Evolutionary conservation across 2,329 filamentous ascomycete species (phyloP).

Genomic region (Colletotrichum destructivum): DNA sequence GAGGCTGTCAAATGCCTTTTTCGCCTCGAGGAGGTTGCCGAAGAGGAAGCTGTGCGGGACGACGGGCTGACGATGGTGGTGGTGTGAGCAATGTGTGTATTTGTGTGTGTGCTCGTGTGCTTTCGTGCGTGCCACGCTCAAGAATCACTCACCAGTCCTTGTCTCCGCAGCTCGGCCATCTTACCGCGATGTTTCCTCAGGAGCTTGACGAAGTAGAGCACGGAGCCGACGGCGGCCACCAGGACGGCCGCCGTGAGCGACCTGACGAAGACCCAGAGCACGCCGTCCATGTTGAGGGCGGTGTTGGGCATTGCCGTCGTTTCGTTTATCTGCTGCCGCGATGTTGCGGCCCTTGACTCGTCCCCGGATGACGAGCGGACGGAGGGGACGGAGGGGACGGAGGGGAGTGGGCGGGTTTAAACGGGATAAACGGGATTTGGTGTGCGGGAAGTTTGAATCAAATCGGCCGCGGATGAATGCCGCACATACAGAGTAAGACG

Average conservation of each 20-base stretch:
- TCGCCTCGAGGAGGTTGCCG: constrained; percentile 51
- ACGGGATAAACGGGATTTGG: not conserved
- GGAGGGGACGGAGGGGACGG: not conserved
- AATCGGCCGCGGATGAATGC: not conserved
- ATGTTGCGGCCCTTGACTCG: not conserved
- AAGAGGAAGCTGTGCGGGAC: constrained; percentile 48
- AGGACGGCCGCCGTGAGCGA: constrained; percentile 17
- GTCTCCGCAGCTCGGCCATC: constrained; percentile 34
- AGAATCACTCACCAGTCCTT: constrained; percentile 15
- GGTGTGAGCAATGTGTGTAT: not conserved
- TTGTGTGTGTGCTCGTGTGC: not conserved
- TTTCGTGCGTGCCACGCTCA: not conserved
- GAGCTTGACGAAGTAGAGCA: constrained; percentile 26
- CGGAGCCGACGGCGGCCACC: not conserved
- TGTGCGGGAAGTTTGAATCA: not conserved
- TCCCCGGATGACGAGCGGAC: not conserved
- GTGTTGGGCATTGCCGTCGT: not conserved
- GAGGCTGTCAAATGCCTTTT: constrained; percentile 44
- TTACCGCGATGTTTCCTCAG: constrained; percentile 26
- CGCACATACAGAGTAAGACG: not conserved
- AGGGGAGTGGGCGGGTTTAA: too few relatives aligned
- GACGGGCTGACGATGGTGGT: constrained; percentile 46
- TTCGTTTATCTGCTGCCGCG: not conserved
- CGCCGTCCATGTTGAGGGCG: constrained; percentile 15
- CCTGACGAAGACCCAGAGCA: constrained; percentile 3